phyloP scores from a whole-genome alignment of 1,139 yeast genomes.

The Candida buenavistaensis region DNA sequence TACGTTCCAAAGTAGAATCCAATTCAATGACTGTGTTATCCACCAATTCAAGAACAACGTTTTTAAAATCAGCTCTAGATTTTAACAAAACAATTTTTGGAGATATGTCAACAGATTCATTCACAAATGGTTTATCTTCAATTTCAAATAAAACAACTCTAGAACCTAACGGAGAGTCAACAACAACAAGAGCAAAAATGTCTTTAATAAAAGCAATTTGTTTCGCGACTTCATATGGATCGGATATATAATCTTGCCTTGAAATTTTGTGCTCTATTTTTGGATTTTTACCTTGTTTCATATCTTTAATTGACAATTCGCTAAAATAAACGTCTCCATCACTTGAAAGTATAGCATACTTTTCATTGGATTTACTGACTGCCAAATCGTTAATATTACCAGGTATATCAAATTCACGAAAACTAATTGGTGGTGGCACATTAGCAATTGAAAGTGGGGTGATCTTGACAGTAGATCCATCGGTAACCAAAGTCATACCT shows the following conservation, averaged over 20 bases:
- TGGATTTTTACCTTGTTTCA: slow-evolving; percentile 50
- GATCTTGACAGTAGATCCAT: slow-evolving; percentile 69
- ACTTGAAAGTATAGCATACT: slow-evolving; percentile 58
- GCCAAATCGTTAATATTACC: slow-evolving; percentile 64
- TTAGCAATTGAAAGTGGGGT: slow-evolving; percentile 86
- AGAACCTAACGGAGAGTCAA: slow-evolving; percentile 52
- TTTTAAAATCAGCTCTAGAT: slow-evolving; percentile 53
- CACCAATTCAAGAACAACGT: slow-evolving; percentile 58
- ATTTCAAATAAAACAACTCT: slow-evolving; percentile 52
- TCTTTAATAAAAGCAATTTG: slow-evolving; percentile 64
- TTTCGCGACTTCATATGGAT: slow-evolving; percentile 50
- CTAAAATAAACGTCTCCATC: slow-evolving; percentile 25
- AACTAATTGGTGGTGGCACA: slow-evolving; percentile 93
- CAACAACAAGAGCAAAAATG: slow-evolving; percentile 51
- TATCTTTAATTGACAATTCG: slow-evolving; percentile 24
- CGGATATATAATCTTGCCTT: slow-evolving; percentile 25
- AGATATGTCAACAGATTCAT: slow-evolving; percentile 42
- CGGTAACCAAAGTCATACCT: slow-evolving; percentile 81
- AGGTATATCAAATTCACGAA: slow-evolving; percentile 57
- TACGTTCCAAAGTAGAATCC: slow-evolving; percentile 24
- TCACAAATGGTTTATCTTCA: slow-evolving; percentile 41
- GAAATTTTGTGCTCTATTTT: slow-evolving; percentile 35
- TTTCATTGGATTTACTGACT: slow-evolving; percentile 58
- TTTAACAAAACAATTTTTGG: slow-evolving; percentile 57
- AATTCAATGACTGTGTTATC: slow-evolving; percentile 60